Percentiles rank a stretch among this genome's conserved stretches.
Evolutionary conservation across 495 filamentous ascomycete genomes (phyloP).

Genomic region (Lasiosphaeriaceae sp.): DNA sequence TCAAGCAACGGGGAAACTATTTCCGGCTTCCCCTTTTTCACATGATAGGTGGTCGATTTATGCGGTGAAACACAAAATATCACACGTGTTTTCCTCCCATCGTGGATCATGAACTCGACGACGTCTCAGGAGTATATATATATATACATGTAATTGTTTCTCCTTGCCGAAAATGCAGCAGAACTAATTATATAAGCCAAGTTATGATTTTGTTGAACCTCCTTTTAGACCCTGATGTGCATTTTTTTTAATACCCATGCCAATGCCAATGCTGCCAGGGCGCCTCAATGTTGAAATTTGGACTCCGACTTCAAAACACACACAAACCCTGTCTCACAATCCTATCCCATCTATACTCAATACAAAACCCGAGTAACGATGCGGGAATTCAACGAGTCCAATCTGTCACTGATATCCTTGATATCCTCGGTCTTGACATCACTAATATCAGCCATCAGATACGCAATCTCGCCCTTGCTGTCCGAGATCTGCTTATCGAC

Average conservation of each 20-base stretch:
- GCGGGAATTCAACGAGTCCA: constrained; percentile 77
- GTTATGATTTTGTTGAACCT: background rate
- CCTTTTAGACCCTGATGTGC: background rate
- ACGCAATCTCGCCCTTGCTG: constrained; percentile 88
- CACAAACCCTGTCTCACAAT: background rate
- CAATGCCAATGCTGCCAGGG: background rate
- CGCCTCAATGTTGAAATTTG: background rate
- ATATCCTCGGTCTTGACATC: constrained; percentile 75
- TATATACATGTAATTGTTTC: background rate
- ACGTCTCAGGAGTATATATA: background rate
- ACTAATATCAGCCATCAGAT: constrained; percentile 97
- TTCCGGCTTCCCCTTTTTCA: background rate
- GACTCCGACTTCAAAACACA: constrained; percentile 21
- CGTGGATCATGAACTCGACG: too few species aligned
- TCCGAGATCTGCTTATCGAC: constrained; percentile 98
- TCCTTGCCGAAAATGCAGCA: background rate
- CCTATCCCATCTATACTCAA: constrained; percentile 36
- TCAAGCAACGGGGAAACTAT: background rate
- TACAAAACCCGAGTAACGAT: constrained; percentile 89
- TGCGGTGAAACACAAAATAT: background rate
- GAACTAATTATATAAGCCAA: background rate
- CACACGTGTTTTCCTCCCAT: too few species aligned
- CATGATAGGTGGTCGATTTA: too few species aligned
- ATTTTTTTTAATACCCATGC: background rate
- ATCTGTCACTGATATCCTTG: constrained; percentile 74